Conservation (phyloP, 108 stramenopile species). For the Cafeteria roenbergensis region DNA sequence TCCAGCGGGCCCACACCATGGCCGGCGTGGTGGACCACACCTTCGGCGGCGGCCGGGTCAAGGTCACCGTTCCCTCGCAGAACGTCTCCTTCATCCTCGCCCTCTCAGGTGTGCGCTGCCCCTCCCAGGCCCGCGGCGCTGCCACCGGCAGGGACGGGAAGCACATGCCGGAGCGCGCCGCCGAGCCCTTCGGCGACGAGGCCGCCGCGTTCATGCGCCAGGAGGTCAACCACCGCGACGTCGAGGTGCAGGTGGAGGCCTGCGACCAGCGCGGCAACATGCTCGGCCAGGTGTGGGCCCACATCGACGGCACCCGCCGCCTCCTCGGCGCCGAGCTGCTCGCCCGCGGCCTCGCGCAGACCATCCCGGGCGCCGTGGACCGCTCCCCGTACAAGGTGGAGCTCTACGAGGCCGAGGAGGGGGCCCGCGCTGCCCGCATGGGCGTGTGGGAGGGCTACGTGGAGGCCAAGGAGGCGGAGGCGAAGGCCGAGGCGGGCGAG, state of each 20-base stretch:
- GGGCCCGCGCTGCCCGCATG: conserved; percentile 21
- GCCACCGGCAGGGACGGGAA: not conserved
- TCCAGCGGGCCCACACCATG: conserved; percentile 61
- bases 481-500: conserved; percentile 6
- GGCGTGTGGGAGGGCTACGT: conserved; percentile 32
- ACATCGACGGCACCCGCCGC: conserved; percentile 5
- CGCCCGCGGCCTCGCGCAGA: conserved; percentile 5
- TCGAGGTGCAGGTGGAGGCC: conserved; percentile 57
- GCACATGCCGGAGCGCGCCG: conserved; percentile 26
- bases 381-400: not conserved
- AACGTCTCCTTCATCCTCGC: conserved; percentile 74
- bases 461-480: conserved; percentile 25
- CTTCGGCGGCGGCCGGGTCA: conserved; percentile 80
- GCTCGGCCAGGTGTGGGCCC: conserved; percentile 18
- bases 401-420: conserved; percentile 23
- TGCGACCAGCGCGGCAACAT: conserved; percentile 13
- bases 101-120: conserved; percentile 16
- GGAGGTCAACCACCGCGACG: conserved; percentile 70
- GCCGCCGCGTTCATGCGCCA: conserved; percentile 71
- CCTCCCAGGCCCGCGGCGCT: conserved; percentile 2
- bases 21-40: conserved; percentile 84
- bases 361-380: conserved; percentile 11
- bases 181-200: conserved; percentile 85
- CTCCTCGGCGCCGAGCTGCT: conserved; percentile 5
- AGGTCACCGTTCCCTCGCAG: conserved; percentile 71